Conservation (phyloP, 306 rosid genomes). For the Carpinus fangiana region DNA sequence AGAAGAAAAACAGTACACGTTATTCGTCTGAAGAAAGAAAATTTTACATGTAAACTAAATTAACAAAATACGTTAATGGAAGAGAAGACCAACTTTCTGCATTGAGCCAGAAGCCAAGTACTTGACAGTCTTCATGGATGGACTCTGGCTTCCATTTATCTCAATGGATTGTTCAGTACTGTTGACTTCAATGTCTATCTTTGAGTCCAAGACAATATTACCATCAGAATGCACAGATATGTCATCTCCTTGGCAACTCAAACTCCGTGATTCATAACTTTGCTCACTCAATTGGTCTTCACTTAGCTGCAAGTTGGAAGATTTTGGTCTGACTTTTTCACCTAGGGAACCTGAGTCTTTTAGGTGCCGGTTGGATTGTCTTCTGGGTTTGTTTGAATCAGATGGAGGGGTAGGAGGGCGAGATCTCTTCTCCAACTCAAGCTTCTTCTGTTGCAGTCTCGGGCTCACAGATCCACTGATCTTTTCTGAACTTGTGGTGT, state of each 20-base stretch:
- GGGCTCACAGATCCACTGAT: conserved; percentile 76
- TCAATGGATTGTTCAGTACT: conserved; percentile 41
- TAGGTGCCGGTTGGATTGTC: conserved; percentile 50
- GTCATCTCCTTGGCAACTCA: conserved; percentile 66
- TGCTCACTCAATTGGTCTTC: conserved; percentile 71
- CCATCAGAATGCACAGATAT: conserved; percentile 46
- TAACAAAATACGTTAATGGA: conserved; percentile 14
- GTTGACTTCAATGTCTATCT: conserved; percentile 55
- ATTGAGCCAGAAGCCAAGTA: conserved; percentile 44
- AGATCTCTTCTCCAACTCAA: conserved; percentile 68
- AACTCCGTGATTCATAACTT: conserved; percentile 59
- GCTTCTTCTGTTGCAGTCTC: conserved; percentile 73
- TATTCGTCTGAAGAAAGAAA: conserved; percentile 4
- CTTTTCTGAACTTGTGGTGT: conserved; percentile 43
- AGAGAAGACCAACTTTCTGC: conserved; percentile 52
- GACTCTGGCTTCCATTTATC: conserved; percentile 45
- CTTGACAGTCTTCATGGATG: conserved; percentile 47
- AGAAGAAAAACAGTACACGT: background rate
- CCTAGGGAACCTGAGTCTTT: conserved; percentile 52
- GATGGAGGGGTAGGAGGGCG: conserved; percentile 65
- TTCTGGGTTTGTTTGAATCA: conserved; percentile 56
- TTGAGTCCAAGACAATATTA: conserved; percentile 33
- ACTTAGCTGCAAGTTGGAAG: conserved; percentile 36
- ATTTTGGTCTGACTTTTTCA: conserved; percentile 55
- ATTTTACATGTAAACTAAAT: conserved; percentile 19